phyloP scores from a whole-genome alignment of 2,329 filamentous ascomycete species.

The Pestalotiopsis sp. region DNA sequence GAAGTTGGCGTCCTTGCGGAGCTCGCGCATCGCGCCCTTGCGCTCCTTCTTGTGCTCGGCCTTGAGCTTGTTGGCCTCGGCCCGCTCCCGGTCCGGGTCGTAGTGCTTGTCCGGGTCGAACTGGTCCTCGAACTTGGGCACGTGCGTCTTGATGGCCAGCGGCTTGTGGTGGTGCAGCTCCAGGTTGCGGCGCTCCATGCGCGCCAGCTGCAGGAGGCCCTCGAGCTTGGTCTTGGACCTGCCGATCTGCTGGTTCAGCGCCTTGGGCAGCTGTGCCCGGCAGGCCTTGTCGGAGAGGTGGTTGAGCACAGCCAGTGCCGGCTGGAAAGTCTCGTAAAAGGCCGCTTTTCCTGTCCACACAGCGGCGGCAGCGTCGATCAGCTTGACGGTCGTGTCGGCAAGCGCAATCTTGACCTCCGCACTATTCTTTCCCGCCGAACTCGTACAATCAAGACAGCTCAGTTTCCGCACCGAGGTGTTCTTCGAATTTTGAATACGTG shows the following conservation, averaged over 20 bases:
- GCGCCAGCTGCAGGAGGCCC: slow-evolving; percentile 62
- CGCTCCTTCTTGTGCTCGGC: slow-evolving; percentile 92
- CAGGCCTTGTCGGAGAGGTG: slow-evolving; percentile 61
- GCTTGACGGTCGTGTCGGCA: slow-evolving; percentile 62
- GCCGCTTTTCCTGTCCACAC: slow-evolving; percentile 74
- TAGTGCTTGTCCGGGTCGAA: slow-evolving; percentile 97
- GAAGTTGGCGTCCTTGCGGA: slow-evolving; percentile 94
- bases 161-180: slow-evolving; percentile 88
- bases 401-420: slow-evolving; percentile 53
- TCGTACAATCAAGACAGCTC: slow-evolving; percentile 59
- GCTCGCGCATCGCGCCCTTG: slow-evolving; percentile 91
- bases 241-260: slow-evolving; percentile 41
- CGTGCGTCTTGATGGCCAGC: slow-evolving; percentile 81
- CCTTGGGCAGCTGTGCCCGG: slow-evolving; percentile 50
- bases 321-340: slow-evolving; percentile 78
- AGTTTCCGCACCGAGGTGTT: slow-evolving; percentile 52
- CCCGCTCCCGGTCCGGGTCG: slow-evolving; percentile 89
- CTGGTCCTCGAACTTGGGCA: slow-evolving; percentile 94
- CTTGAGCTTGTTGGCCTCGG: slow-evolving; percentile 81
- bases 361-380: slow-evolving; percentile 70
- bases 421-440: slow-evolving; percentile 33
- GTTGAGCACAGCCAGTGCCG: slow-evolving; percentile 59
- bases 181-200: slow-evolving; percentile 73
- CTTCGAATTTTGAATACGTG: slow-evolving; percentile 51
- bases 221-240: slow-evolving; percentile 50